Conservation (phyloP, 176 grass and related monocot genomes). For the Microstegium vimineum region DNA sequence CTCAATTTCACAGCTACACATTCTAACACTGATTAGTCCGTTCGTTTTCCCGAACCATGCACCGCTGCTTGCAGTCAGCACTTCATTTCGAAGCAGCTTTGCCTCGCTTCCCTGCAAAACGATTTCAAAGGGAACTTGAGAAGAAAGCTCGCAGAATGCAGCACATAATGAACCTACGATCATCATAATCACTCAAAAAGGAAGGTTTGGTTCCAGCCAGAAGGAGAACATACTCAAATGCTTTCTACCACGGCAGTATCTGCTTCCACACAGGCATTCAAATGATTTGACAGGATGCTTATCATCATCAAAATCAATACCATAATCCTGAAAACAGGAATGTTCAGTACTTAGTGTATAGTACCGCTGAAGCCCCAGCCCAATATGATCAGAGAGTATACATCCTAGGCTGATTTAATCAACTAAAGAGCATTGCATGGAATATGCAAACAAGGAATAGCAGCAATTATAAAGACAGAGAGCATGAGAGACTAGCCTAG, state of each 20-base stretch:
- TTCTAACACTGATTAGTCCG: neutral
- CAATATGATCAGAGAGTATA: neutral
- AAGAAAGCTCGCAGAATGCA: neutral
- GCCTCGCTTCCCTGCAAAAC: constrained; percentile 20
- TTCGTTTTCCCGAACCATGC: neutral
- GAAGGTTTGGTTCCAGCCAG: neutral
- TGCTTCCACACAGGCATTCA: constrained; percentile 38
- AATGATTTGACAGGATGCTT: constrained; percentile 6
- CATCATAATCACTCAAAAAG: neutral
- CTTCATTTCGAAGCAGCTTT: neutral
- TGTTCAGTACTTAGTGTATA: neutral
- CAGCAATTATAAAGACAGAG: neutral
- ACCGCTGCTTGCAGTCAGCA: too few relatives aligned
- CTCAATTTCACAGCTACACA: neutral
- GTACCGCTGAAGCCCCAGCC: neutral
- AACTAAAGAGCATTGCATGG: neutral
- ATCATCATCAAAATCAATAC: constrained; percentile 32
- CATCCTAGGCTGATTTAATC: neutral
- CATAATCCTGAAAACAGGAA: constrained; percentile 43
- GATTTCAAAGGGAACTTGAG: neutral
- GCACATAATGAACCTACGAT: neutral
- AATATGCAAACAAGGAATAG: neutral
- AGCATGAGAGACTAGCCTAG: neutral
- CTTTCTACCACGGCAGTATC: constrained; percentile 32
- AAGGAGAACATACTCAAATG: constrained; percentile 11